Evolutionary conservation across 768 basidiomycete species (phyloP).

Genomic region (Leccinum longicurvipes): DNA sequence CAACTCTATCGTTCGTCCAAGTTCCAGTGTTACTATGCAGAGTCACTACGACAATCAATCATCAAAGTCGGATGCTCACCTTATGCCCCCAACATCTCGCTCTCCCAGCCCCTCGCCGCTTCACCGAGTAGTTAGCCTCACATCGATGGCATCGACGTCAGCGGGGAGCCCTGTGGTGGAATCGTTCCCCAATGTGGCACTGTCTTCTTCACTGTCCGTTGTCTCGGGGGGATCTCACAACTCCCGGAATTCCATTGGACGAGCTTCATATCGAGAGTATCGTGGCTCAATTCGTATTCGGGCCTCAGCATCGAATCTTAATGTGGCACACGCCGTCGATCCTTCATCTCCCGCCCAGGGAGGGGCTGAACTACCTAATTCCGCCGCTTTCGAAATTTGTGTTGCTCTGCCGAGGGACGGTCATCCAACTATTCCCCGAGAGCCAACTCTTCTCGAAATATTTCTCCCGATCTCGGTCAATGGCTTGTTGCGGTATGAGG

Average conservation of each 20-base stretch:
- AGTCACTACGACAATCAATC: background rate
- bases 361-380: background rate
- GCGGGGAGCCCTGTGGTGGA: background rate
- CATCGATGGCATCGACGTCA: background rate
- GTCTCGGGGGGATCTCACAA: slow-evolving; percentile 9
- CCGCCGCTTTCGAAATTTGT: background rate
- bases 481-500: slow-evolving; percentile 4
- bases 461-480: slow-evolving; percentile 8
- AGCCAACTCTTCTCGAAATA: background rate
- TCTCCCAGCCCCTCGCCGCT: background rate
- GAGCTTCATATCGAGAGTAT: slow-evolving; percentile 20
- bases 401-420: slow-evolving; percentile 4
- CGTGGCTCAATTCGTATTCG: background rate
- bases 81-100: background rate
- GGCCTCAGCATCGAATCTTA: background rate
- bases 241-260: slow-evolving; percentile 10
- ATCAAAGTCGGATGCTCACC: background rate
- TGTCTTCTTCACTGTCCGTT: background rate
- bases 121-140: background rate
- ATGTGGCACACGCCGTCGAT: background rate
- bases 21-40: background rate
- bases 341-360: background rate
- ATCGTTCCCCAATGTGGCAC: background rate
- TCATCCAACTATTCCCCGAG: background rate
- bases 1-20: background rate